These are phyloP conservation scores for Hanseniaspora clermontiae DNA, from an alignment of 805 yeast genomes.

Conservation along the genomic window DNA sequence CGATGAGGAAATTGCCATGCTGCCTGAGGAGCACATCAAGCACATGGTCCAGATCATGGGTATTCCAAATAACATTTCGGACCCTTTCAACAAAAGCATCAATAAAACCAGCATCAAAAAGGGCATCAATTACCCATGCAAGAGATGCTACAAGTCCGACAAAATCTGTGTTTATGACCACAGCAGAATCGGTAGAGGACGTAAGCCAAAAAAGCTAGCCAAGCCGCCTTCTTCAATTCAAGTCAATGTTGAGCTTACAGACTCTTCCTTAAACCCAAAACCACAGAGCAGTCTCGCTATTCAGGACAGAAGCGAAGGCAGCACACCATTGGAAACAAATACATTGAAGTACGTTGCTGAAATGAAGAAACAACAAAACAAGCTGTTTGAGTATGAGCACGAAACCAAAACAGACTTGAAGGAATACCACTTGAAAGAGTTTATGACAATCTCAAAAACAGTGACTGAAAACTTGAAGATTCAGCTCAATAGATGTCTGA, in stretches of 20 bases:
- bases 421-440: slow-evolving; percentile 27
- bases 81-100: not conserved
- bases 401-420: slow-evolving; percentile 15
- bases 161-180: slow-evolving; percentile 56
- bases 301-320: not conserved
- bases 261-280: not conserved
- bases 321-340: not conserved
- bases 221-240: not conserved
- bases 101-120: slow-evolving; percentile 17
- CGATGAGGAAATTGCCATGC: slow-evolving; percentile 1
- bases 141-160: slow-evolving; percentile 54
- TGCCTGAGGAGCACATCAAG: slow-evolving; percentile 6
- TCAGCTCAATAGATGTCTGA: not conserved
- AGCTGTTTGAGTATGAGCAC: not conserved
- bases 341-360: not conserved
- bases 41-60: slow-evolving; percentile 17
- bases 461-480: slow-evolving; percentile 3
- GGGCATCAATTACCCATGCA: slow-evolving; percentile 54
- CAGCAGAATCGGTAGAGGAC: slow-evolving; percentile 42
- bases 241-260: not conserved
- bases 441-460: slow-evolving; percentile 20
- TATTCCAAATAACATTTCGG: not conserved
- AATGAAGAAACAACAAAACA: not conserved
- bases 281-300: not conserved
- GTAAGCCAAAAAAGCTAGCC: slow-evolving; percentile 21